Evolutionary conservation across 768 basidiomycete genomes (phyloP), one percentile per base, ranked within the genome.

Genomic region (Trametes cubensis): DNA sequence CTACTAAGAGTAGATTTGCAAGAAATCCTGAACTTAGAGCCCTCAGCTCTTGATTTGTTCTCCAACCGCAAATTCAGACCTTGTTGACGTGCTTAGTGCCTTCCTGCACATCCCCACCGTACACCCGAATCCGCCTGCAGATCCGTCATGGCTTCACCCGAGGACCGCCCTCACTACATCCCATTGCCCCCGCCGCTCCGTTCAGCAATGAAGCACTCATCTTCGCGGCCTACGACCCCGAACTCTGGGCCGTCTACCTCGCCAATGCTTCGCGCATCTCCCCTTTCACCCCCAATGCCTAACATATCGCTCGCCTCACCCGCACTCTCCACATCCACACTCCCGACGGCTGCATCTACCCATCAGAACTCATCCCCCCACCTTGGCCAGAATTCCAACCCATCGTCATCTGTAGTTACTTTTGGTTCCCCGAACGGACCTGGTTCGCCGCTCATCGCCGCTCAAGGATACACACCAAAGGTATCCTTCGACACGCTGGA

Each of bases 401-500:
- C 55, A 13, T 56, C 65, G 17, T 66, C 56, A 44, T 57, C 58
- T 42, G n/a, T 42, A 53, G 18, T 64, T 23, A 25, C 68, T 49
- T 13, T 70, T 63, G 57, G 38, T 66, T 68, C 28, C 7, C 54
- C 52, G 8, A 54, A 55, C 23, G 52, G 25, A 6, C 55, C 55
- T 38, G 26, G 63, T 11, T 52, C 57, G 0, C 66, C 70, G 7
- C 57, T 72, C 17, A 62, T 69, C 20, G 63, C 71, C n/a, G 66
- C 71, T 11, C 70, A 73, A 66, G 69, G 73, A 10, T 72, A 74
- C 66, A 87, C 84, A 10, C 82, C 85, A 10, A 89, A 89, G 68
- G 92, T 94, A 23, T 90, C 90, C 2, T 93, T 93, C 71, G 92
- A 94, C 72, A 94, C 92, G 0, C 92, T 94, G 58, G 90, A 92